These are phyloP conservation scores for Cutaneotrichosporon dermatis DNA, from an alignment of 1,284 basidiomycete species.

Conservation along the genomic window DNA sequence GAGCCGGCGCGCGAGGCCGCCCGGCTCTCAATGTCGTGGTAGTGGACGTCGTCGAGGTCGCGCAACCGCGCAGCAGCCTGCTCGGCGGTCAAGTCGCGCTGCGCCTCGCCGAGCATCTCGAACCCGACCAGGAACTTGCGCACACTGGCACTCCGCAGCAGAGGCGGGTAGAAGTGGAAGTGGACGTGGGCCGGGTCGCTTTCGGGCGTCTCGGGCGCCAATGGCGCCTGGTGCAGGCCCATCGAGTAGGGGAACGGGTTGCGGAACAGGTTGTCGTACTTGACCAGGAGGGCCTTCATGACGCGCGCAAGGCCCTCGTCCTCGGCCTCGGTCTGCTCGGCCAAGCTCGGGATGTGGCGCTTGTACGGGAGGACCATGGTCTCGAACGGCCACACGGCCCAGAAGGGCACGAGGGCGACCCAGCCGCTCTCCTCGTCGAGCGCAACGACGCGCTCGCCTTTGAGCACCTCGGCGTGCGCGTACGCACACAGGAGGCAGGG, in stretches of 20 bases:
- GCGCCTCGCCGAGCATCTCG: slow-evolving; percentile 86
- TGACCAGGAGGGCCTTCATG: slow-evolving; percentile 64
- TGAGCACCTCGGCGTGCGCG: slow-evolving; percentile 63
- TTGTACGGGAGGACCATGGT: slow-evolving; percentile 74
- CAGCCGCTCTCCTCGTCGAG: slow-evolving; percentile 58
- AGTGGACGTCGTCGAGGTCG: slow-evolving; percentile 56
- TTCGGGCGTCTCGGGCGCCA: slow-evolving; percentile 47
- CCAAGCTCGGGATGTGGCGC: slow-evolving; percentile 68
- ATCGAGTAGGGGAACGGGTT: slow-evolving; percentile 93
- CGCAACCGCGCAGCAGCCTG: slow-evolving; percentile 71
- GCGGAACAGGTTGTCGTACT: slow-evolving; percentile 78
- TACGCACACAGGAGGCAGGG: slow-evolving; percentile 83
- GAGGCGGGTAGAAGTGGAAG: slow-evolving; percentile 82
- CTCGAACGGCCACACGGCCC: slow-evolving; percentile 96
- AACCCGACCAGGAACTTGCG: slow-evolving; percentile 93
- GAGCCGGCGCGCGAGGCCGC: neutral
- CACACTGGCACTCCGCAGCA: slow-evolving; percentile 74
- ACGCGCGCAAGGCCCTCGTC: slow-evolving; percentile 62
- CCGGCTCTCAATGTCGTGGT: slow-evolving; percentile 42
- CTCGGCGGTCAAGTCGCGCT: slow-evolving; percentile 86
- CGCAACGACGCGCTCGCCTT: slow-evolving; percentile 63
- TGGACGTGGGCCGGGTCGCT: slow-evolving; percentile 69
- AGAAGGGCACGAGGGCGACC: slow-evolving; percentile 87
- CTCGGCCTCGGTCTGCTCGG: slow-evolving; percentile 60
- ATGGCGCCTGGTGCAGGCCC: slow-evolving; percentile 81